phyloP scores from a whole-genome alignment of 192 early-diverging fungal genomes.

The Backusella liffmaniae region DNA sequence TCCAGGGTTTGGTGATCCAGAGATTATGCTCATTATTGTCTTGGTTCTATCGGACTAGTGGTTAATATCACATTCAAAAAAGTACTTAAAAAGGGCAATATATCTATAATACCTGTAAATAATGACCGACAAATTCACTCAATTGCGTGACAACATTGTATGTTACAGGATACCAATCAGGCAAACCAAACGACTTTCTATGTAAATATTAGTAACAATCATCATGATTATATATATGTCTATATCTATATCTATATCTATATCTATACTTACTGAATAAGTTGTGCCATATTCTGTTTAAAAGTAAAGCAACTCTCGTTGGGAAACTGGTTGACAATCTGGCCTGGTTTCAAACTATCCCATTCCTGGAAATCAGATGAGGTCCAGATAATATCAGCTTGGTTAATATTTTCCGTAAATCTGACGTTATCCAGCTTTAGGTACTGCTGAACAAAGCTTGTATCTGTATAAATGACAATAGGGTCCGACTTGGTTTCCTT shows the following conservation, averaged over 20 bases:
- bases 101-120: conserved; percentile 15
- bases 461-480: conserved; percentile 36
- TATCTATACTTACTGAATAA: conserved; percentile 33
- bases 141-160: conserved; percentile 43
- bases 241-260: too few species aligned
- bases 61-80: neutral
- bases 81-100: neutral
- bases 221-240: neutral
- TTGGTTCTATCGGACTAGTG: conserved; percentile 23
- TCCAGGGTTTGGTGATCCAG: conserved; percentile 49
- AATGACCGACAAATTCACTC: conserved; percentile 42
- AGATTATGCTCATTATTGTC: conserved; percentile 38
- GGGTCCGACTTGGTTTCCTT: neutral
- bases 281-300: conserved; percentile 40
- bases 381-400: conserved; percentile 47
- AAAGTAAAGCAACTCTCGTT: conserved; percentile 45
- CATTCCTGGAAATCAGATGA: conserved; percentile 43
- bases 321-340: conserved; percentile 44
- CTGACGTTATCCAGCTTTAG: conserved; percentile 39
- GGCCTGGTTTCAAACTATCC: conserved; percentile 35
- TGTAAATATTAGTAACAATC: neutral
- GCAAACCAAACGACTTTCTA: conserved; percentile 15
- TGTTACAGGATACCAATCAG: conserved; percentile 39
- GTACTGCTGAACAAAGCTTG: conserved; percentile 41
- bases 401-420: conserved; percentile 31